Evolutionary conservation across 2,329 filamentous ascomycete genomes (phyloP), one percentile per base, ranked within the genome.

Genomic region (Akanthomyces muscarius): DNA sequence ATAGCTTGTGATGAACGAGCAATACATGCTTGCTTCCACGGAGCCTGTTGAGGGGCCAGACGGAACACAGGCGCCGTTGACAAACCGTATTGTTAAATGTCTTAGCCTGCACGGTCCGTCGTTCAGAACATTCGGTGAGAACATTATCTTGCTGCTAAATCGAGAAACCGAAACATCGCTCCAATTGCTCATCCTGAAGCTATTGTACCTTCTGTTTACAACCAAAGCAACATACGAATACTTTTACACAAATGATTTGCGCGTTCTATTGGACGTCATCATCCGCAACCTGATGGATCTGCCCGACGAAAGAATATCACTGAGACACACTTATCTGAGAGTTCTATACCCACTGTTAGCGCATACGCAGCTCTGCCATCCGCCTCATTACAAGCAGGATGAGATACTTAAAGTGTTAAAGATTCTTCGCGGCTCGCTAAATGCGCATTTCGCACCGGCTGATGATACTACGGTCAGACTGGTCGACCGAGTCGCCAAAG

Each of bases 201-300:
- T 97, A 5, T 81, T 99, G 33, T 99, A 98, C 76, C 86, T 99
- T 42, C 83, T 99, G 11, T 99, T 99, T 76, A 97, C 93, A 5
- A 98, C 92, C 11, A 87, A 87, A 63, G 86, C 89, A 18, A 99
- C 95, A 0, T 92, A 95, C 74, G 95, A 99, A 77, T 99, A 98
- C 76, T 99, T 99, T 73, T 99, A 98, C 76, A 97, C 92, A 33
- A 99, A 99, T 73, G 95, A 99, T 71, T 82, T 99, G 36, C 90
- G 92, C 64, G 95, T 99, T 5, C 84, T 99, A 18, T 83, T 98
- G 53, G 95, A 99, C 72, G 95, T 99, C 67, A 92, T 99, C 64
- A 91, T 99, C 65, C 90, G 95, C 50, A 99, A 99, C 71, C 81
- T 99, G n/a, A 87, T 98, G 70, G 95, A 99, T 73, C 81, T 99